Conservation (phyloP, 2,329 filamentous ascomycete genomes). For the Herpotrichia juniperi region DNA sequence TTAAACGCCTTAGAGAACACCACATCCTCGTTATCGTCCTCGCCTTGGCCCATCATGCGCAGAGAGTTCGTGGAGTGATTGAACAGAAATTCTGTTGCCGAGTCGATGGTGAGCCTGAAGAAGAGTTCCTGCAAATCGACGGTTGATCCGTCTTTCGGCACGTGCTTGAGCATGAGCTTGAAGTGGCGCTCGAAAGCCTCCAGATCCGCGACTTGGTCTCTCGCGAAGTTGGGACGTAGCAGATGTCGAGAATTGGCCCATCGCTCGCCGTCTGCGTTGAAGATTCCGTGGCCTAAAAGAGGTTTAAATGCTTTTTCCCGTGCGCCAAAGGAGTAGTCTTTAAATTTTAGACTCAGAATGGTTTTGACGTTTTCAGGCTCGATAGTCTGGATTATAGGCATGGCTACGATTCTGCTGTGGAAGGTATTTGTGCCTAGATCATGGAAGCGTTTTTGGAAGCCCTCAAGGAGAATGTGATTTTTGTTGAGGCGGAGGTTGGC, state of each 20-base stretch:
- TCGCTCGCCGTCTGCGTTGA: slow-evolving; percentile 53
- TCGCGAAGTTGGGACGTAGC: slow-evolving; percentile 61
- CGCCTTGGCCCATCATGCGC: slow-evolving; percentile 37
- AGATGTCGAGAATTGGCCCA: slow-evolving; percentile 51
- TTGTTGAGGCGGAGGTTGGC: slow-evolving; percentile 47
- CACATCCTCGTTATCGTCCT: slow-evolving; percentile 38
- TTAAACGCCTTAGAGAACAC: slow-evolving; percentile 53
- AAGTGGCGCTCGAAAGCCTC: slow-evolving; percentile 67
- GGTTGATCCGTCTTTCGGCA: slow-evolving; percentile 60
- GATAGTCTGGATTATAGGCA: slow-evolving; percentile 46
- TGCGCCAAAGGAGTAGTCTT: slow-evolving; percentile 52
- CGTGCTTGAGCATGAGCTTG: slow-evolving; percentile 61
- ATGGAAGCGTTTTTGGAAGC: slow-evolving; percentile 31
- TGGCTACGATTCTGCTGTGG: slow-evolving; percentile 43
- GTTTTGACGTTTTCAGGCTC: slow-evolving; percentile 58
- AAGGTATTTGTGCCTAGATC: slow-evolving; percentile 46
- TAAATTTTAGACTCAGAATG: slow-evolving; percentile 52
- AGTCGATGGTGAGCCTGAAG: slow-evolving; percentile 57
- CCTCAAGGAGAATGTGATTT: slow-evolving; percentile 19
- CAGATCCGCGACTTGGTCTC: slow-evolving; percentile 60
- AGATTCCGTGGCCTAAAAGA: slow-evolving; percentile 52
- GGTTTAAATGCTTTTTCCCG: slow-evolving; percentile 45
- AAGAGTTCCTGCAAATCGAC: slow-evolving; percentile 51
- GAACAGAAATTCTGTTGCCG: slow-evolving; percentile 58
- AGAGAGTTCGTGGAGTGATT: slow-evolving; percentile 50